phyloP scores from a whole-genome alignment of 306 rosid genomes.

The Gleditsia sinensis region DNA sequence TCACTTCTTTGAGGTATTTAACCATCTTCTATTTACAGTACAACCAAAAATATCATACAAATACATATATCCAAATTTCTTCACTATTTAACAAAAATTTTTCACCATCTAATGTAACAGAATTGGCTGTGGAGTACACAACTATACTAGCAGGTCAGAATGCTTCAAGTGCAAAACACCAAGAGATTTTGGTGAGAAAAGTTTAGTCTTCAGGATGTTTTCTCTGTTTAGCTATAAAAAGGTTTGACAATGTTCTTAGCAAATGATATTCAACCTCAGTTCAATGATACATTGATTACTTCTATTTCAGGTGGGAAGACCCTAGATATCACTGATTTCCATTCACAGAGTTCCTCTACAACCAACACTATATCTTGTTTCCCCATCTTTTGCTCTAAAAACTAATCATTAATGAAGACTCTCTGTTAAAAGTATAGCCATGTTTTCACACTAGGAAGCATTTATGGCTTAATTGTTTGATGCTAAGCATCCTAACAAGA shows the following conservation, averaged over 20 bases:
- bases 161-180: slow-evolving; percentile 81
- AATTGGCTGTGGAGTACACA: slow-evolving; percentile 79
- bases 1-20: neutral
- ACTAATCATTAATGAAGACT: slow-evolving; percentile 35
- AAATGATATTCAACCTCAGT: slow-evolving; percentile 33
- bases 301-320: slow-evolving; percentile 44
- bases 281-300: slow-evolving; percentile 26
- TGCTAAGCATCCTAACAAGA: slow-evolving; percentile 28
- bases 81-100: neutral
- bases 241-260: slow-evolving; percentile 6
- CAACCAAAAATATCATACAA: neutral
- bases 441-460: slow-evolving; percentile 30
- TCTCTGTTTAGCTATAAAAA: neutral
- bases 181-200: slow-evolving; percentile 56
- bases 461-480: slow-evolving; percentile 26
- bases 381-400: slow-evolving; percentile 33
- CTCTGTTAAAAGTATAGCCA: slow-evolving; percentile 32
- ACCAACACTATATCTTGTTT: slow-evolving; percentile 25
- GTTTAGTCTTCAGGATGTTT: neutral
- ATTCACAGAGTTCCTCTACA: slow-evolving; percentile 27
- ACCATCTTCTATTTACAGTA: neutral
- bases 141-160: slow-evolving; percentile 82
- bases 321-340: neutral
- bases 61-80: neutral
- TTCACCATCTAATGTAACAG: slow-evolving; percentile 43